phyloP scores from a whole-genome alignment of 1,284 basidiomycete genomes.

The Somion occarium region DNA sequence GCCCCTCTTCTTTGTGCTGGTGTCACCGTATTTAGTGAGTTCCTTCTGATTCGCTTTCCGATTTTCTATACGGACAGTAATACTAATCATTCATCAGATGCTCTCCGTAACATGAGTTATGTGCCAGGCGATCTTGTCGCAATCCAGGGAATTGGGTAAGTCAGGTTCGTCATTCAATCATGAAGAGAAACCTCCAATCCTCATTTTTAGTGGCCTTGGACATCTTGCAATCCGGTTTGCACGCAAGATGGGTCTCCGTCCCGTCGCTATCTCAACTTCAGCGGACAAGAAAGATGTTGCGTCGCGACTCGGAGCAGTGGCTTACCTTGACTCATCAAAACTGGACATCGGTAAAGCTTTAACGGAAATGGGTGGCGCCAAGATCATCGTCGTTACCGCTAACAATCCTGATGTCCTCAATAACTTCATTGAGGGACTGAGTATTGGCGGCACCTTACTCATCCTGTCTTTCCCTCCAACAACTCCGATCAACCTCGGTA shows the following conservation, averaged over 20 bases:
- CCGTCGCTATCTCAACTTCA: slow-evolving; percentile 12
- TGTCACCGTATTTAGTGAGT: slow-evolving; percentile 23
- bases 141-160: slow-evolving; percentile 33
- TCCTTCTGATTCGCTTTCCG: not conserved
- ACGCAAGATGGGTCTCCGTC: slow-evolving; percentile 11
- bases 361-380: slow-evolving; percentile 34
- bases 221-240: slow-evolving; percentile 12
- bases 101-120: slow-evolving; percentile 29
- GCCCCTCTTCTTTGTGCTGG: slow-evolving; percentile 38
- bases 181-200: not conserved
- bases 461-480: slow-evolving; percentile 15
- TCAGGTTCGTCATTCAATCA: slow-evolving; percentile 2
- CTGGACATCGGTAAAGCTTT: slow-evolving; percentile 23
- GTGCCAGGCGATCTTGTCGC: slow-evolving; percentile 29
- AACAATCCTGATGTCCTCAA: slow-evolving; percentile 26
- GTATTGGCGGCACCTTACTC: slow-evolving; percentile 27
- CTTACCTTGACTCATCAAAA: slow-evolving; percentile 17
- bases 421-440: slow-evolving; percentile 27
- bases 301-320: slow-evolving; percentile 15
- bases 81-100: slow-evolving; percentile 14
- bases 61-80: not conserved
- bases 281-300: slow-evolving; percentile 18
- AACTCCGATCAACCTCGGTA: slow-evolving; percentile 10
- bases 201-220: slow-evolving; percentile 8
- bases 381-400: slow-evolving; percentile 29